A percentile compares a stretch with the other conserved stretches of the same genome.
These are phyloP conservation scores for Epichloe baconii DNA, from an alignment of 2,329 filamentous ascomycete species.

Conservation along the genomic window DNA sequence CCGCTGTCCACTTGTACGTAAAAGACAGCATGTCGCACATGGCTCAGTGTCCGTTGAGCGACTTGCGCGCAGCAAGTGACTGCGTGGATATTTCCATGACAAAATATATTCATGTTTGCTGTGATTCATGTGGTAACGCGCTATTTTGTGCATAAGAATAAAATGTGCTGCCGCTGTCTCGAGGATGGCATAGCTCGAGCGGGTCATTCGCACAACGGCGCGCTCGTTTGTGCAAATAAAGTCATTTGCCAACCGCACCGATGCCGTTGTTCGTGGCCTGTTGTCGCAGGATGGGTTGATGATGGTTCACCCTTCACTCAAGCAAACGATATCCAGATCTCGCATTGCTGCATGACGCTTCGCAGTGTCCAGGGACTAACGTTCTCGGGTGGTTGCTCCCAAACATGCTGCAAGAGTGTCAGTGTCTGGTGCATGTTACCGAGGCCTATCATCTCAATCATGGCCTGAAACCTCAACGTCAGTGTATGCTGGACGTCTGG, in stretches of 20 bases:
- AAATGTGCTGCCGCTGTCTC: slow-evolving; percentile 3
- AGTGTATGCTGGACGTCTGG: slow-evolving; percentile 23
- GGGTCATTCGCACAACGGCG: slow-evolving; percentile 15
- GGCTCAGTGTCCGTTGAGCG: no score
- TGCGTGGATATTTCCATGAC: slow-evolving; percentile 7
- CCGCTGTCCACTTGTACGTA: no score
- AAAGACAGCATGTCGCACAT: no score
- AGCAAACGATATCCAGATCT: slow-evolving; percentile 37
- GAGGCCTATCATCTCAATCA: slow-evolving; percentile 25
- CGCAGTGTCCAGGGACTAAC: slow-evolving; percentile 30
- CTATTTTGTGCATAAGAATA: no score
- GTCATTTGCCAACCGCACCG: background rate
- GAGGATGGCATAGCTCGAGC: slow-evolving; percentile 16
- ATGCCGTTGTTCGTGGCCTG: no score
- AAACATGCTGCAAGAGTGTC: slow-evolving; percentile 28
- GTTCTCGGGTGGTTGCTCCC: slow-evolving; percentile 19
- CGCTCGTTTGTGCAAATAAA: slow-evolving; percentile 13
- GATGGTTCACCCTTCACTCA: slow-evolving; percentile 9
- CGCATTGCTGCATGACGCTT: slow-evolving; percentile 29
- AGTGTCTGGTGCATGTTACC: slow-evolving; percentile 33
- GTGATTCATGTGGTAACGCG: no score
- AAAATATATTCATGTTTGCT: slow-evolving; percentile 4
- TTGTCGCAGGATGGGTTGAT: no score
- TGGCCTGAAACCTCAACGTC: slow-evolving; percentile 19
- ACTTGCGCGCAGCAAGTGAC: no score